A percentile compares a stretch with the other conserved stretches of the same genome.
Conservation (phyloP, 1,139 yeast genomes). For the Geotrichum candidum region DNA sequence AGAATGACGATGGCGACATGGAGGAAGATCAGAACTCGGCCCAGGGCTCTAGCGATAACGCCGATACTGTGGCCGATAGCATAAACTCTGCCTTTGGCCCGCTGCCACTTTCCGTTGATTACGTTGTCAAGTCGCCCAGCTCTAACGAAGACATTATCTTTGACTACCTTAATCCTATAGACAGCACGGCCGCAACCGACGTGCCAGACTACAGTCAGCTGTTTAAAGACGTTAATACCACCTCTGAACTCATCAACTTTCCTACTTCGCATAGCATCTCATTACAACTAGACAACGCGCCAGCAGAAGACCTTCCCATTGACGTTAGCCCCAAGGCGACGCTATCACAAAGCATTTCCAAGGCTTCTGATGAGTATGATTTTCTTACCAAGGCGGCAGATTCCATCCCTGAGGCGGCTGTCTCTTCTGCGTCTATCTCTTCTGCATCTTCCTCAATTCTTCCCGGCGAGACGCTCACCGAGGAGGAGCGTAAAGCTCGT, state of each 20-base stretch:
- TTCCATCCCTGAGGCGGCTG: too few relatives aligned
- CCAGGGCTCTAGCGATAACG: background rate
- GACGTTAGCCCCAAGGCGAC: background rate
- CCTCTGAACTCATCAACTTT: background rate
- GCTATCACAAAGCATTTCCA: background rate
- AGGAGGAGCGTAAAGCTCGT: constrained; percentile 17
- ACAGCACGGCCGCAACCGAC: background rate
- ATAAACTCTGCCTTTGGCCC: background rate
- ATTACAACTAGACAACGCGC: background rate
- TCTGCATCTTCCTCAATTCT: background rate
- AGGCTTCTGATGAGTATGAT: background rate
- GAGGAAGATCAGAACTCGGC: background rate
- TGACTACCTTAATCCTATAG: background rate
- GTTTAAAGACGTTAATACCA: background rate
- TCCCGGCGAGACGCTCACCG: constrained; percentile 3
- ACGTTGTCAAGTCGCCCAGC: background rate
- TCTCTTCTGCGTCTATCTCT: background rate
- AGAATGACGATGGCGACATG: background rate
- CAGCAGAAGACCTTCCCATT: background rate
- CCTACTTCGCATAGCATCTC: background rate
- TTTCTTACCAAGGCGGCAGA: background rate
- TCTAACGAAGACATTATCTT: background rate
- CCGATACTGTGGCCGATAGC: background rate
- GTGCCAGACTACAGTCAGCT: background rate
- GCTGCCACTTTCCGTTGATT: background rate